These are phyloP conservation scores for Penicillium canescens DNA, from an alignment of 495 filamentous ascomycete genomes.

Conservation along the genomic window DNA sequence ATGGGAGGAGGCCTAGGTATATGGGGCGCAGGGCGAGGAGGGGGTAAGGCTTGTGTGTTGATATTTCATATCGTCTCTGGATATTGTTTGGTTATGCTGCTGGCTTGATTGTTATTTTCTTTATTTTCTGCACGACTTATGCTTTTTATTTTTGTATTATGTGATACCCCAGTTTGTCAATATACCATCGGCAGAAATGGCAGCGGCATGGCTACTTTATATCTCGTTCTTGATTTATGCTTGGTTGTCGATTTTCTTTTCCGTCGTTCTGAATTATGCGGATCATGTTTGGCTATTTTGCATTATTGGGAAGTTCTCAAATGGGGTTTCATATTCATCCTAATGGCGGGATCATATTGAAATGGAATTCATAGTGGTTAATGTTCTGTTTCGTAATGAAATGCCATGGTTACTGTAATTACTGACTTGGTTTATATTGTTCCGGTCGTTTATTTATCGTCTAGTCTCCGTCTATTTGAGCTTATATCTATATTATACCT, in stretches of 20 bases:
- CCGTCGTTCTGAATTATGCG: background rate
- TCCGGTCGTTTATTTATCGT: too few relatives aligned
- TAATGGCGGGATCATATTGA: background rate
- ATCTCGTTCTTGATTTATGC: background rate
- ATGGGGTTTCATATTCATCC: background rate
- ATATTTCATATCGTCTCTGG: background rate
- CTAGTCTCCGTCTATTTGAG: too few relatives aligned
- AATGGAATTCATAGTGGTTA: background rate
- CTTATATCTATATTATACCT: too few relatives aligned
- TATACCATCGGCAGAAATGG: background rate
- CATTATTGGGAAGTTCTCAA: background rate
- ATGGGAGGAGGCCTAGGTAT: slow-evolving; percentile 35
- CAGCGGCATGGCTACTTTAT: background rate
- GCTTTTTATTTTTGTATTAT: background rate
- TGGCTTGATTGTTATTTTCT: background rate
- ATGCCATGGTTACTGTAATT: too few relatives aligned
- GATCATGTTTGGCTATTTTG: background rate
- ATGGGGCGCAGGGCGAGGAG: slow-evolving; percentile 39
- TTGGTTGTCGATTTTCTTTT: background rate
- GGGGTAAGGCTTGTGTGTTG: slow-evolving; percentile 5
- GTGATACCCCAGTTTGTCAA: slow-evolving; percentile 14
- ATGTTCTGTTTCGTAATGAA: too few relatives aligned
- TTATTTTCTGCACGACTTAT: background rate
- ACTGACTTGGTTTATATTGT: too few relatives aligned
- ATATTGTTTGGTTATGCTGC: background rate